Conservation (phyloP, 768 basidiomycete genomes). For the Podaxis sp. region DNA sequence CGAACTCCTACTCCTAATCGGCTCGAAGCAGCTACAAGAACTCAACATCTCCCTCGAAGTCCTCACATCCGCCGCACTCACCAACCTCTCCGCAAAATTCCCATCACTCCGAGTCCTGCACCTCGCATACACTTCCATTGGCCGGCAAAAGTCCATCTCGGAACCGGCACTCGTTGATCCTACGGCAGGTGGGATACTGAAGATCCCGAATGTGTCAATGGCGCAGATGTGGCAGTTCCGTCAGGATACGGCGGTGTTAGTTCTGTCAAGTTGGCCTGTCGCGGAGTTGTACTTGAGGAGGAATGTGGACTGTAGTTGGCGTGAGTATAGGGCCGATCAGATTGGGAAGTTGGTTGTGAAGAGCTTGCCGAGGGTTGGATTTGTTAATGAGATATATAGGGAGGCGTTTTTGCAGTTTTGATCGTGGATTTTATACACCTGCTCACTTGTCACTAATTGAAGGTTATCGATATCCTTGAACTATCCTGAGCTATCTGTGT, state of each 20-base stretch:
- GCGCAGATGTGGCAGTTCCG: constrained; percentile 12
- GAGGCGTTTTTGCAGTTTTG: neutral
- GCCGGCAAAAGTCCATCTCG: constrained; percentile 7
- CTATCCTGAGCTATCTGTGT: too few relatives aligned
- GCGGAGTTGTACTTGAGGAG: constrained; percentile 1
- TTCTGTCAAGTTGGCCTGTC: neutral
- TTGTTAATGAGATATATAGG: constrained; percentile 12
- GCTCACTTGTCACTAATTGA: too few relatives aligned
- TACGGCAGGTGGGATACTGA: constrained; percentile 9
- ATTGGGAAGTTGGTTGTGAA: constrained; percentile 7
- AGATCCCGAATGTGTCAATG: constrained; percentile 12
- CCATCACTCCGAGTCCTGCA: neutral
- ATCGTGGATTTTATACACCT: too few relatives aligned
- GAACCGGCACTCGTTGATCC: constrained; percentile 11
- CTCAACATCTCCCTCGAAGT: constrained; percentile 10
- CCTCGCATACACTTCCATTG: constrained; percentile 6
- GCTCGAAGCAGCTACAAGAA: constrained; percentile 2
- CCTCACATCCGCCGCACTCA: constrained; percentile 13
- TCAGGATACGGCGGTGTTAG: constrained; percentile 9
- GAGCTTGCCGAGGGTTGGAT: constrained; percentile 7
- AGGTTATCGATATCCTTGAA: too few relatives aligned
- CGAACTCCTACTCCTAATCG: constrained; percentile 9
- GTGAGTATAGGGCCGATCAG: constrained; percentile 9
- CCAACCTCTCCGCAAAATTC: constrained; percentile 9
- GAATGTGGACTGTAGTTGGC: constrained; percentile 5